Base-by-base conservation (phyloP, 2,329 filamentous ascomycete species). In the Penicillium concentricum region DNA sequence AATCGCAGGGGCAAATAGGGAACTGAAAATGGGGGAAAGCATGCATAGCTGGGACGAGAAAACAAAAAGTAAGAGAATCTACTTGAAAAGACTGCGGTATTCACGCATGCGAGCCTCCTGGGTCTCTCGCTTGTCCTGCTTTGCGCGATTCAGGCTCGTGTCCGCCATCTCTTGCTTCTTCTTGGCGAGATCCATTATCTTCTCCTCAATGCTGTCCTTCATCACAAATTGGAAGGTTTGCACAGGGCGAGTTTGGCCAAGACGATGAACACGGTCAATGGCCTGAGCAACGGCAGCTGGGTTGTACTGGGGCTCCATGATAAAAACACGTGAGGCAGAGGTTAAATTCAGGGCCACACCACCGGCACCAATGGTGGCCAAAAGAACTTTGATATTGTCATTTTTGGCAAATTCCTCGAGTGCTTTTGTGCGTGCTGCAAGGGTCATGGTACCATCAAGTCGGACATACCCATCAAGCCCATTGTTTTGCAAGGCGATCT, bases 241-340 rank as follows among this genome's bases (percentile, higher is more conserved):
- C 0, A 99, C 94, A 13, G 87, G 84, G n/a, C 94, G 83, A 66
- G 85, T 94, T 78, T 99, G 94, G 0, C 94, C 92, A 2, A 97
- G 80, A 18, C 92, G 87, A 72, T 96, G 92, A 6, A 99, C 91
- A 30, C 94, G 90, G 72, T 97, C 94, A 8, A 97, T 84, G 2
- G 94, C 94, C 76, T 99, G 94, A 5, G 92, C 90, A 74, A 99
- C 93, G 0, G 92, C 91, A 0, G 92, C 92, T 0, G 94, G 94
- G 69, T 99, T 99, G 78, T 93, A 99, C 70, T 97, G 92, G 5
- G 94, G 94, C 72, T 99, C 94, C 93, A 99, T 97, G 67, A 97
- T 89, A 72, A 94, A 97, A 15, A 95, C 93, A 54, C 85, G 89
- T 70, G 87, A 94, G 32, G 88, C 93, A 0, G 90, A 82, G 0